Evolutionary conservation across 2,329 filamentous ascomycete genomes (phyloP), one percentile per base, ranked within the genome.

Genomic region (Pyrenophora seminiperda): DNA sequence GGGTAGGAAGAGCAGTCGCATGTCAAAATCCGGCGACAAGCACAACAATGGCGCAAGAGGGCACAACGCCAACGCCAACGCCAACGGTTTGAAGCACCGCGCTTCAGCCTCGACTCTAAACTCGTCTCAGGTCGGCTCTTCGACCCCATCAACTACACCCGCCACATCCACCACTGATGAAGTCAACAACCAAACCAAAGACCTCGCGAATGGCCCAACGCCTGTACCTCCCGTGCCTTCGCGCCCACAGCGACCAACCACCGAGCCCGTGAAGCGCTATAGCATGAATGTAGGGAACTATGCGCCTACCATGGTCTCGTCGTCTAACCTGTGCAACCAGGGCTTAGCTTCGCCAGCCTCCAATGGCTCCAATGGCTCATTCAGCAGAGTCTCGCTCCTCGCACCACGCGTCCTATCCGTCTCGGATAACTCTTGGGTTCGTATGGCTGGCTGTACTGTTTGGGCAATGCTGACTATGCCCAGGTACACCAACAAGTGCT

Each of bases 401-500:
- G 89, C 91, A 22, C 92, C 93, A 18, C 84, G 85, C 62, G 83
- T 97, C 31, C 77, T 87, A 34, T 96, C 92, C 27, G 79, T 96
- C 31, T 79, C 84, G 7, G 90, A 96, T 58, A 89, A 88, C 61
- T 86, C 90, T 50, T 96, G 91, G 89, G 91, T 95, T 82, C 64
- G 86, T 63, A 7, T 7, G 11, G 31, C 15, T 15, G 14, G 17
- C 13, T 32, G 14, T 70, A 20, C 2, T 7, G 2, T 5, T 11
- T 1, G 5, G 14, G 41, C 38, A 18, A 13, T 24, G 27, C 50
- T 59, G 40, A 58, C 39, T 30, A 47, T 72, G 61, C 57, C 30
- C 43, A 96, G 91, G 90, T 95, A 15, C 90, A 96, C 68, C 91
- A 97, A 77, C 97, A 96, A 71, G 83, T 95, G 7, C 79, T 97